A percentile compares a stretch with the other conserved stretches of the same genome.
phyloP scores from a whole-genome alignment of 441 rosid genomes.

The Gossypium gossypioides region DNA sequence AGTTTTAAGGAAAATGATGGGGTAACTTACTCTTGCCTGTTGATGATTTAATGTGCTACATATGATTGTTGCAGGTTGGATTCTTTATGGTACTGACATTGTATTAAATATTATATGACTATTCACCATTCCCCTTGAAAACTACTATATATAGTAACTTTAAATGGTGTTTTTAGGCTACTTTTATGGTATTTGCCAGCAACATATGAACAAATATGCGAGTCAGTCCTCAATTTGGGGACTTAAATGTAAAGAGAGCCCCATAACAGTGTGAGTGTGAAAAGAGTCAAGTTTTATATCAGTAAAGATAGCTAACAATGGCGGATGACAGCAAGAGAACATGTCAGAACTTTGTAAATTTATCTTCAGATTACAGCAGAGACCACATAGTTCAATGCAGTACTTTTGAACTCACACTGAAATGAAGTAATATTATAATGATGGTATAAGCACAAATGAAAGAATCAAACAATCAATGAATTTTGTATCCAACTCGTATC shows the following conservation, averaged over 20 bases:
- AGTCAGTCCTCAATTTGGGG: no score
- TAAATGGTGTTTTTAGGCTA: neutral
- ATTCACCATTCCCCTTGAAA: neutral
- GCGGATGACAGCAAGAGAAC: neutral
- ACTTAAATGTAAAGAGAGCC: no score
- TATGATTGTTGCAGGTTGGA: neutral
- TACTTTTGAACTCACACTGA: slow-evolving; percentile 43
- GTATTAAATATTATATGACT: neutral
- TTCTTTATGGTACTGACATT: neutral
- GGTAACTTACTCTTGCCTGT: neutral
- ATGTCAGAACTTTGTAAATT: neutral
- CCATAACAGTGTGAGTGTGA: no score
- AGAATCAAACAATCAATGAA: slow-evolving; percentile 26
- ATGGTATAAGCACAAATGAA: slow-evolving; percentile 14
- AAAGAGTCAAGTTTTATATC: no score
- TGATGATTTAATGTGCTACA: neutral
- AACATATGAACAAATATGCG: no score
- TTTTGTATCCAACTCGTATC: neutral
- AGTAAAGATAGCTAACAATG: neutral
- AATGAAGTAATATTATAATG: neutral
- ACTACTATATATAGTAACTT: neutral
- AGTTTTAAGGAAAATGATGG: neutral
- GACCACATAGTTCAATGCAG: slow-evolving; percentile 41
- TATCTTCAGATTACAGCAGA: slow-evolving; percentile 11
- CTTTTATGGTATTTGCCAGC: neutral